Conservation (phyloP, 2,329 filamentous ascomycete species). For the Aspergillus pseudoglaucus region DNA sequence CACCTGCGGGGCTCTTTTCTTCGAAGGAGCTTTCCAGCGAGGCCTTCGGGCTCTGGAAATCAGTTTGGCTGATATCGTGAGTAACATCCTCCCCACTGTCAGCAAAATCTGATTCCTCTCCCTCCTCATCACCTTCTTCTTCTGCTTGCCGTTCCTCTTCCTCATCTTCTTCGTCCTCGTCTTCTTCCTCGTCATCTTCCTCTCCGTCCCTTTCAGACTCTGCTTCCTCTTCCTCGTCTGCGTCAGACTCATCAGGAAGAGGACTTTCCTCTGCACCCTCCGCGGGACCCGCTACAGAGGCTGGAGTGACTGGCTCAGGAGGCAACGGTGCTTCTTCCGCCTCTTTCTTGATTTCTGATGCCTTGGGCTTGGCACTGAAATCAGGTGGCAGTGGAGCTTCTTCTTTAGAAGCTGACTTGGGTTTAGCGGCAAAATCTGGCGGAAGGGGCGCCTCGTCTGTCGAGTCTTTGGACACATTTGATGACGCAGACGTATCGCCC, state of each 20-base stretch:
- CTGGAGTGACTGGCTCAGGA: constrained; percentile 18
- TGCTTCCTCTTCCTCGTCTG: constrained; percentile 14
- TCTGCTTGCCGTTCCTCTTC: constrained; percentile 37
- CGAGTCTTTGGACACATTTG: constrained; percentile 36
- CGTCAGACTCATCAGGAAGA: constrained; percentile 31
- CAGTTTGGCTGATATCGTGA: constrained; percentile 30
- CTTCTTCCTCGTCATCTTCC: constrained; percentile 38
- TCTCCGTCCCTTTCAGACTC: constrained; percentile 23
- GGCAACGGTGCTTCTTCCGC: constrained; percentile 18
- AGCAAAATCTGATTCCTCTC: constrained; percentile 36
- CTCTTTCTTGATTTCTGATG: constrained; percentile 1
- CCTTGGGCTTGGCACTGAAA: constrained; percentile 9
- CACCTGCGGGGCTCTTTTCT: constrained; percentile 32
- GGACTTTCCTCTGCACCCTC: constrained; percentile 18
- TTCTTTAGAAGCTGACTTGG: constrained; percentile 11
- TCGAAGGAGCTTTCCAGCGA: constrained; percentile 43
- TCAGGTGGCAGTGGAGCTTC: constrained; percentile 23
- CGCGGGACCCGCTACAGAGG: constrained; percentile 7
- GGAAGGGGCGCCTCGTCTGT: constrained; percentile 36
- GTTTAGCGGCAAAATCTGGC: constrained; percentile 21
- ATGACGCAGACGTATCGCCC: constrained; percentile 45
- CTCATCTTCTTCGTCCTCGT: constrained; percentile 39
- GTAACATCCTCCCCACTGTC: constrained; percentile 44
- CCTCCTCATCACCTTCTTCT: constrained; percentile 12
- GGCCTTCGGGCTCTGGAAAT: constrained; percentile 31